Percentiles rank a stretch among this genome's conserved stretches.
Conservation (phyloP, 164 flowering plant species). For the Kalanchoe fedtschenkoi region DNA sequence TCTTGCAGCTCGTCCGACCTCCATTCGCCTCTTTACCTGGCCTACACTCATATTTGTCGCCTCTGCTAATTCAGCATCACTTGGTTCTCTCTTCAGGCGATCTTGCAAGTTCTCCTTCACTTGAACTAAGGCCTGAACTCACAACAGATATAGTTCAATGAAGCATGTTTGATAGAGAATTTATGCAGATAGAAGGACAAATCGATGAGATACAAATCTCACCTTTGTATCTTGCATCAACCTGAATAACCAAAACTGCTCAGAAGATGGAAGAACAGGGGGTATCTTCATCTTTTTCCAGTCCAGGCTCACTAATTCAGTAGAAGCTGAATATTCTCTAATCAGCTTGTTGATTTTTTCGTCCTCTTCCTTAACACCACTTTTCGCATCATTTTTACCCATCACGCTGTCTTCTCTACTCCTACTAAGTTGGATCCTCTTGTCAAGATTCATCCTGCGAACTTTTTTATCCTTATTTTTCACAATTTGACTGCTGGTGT, state of each 20-base stretch:
- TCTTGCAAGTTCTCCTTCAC: conserved; percentile 43
- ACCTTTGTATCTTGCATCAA: conserved; percentile 95
- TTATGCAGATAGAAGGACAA: not conserved
- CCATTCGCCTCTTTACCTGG: conserved; percentile 43
- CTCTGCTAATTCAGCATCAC: conserved; percentile 59
- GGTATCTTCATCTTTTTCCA: conserved; percentile 99
- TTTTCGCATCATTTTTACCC: conserved; percentile 12
- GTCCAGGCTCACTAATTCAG: conserved; percentile 62
- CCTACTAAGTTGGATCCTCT: conserved; percentile 48
- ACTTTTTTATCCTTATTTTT: conserved; percentile 31
- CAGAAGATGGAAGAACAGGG: conserved; percentile 78
- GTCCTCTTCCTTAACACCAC: conserved; percentile 18
- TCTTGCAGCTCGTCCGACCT: conserved; percentile 79
- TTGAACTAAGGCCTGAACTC: conserved; percentile 44
- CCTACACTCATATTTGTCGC: conserved; percentile 39
- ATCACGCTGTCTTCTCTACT: conserved; percentile 21
- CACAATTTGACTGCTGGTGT: conserved; percentile 23
- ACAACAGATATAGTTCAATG: not conserved
- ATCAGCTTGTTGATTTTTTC: conserved; percentile 54
- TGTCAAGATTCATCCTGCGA: conserved; percentile 63
- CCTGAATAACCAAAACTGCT: conserved; percentile 78
- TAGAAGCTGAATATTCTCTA: conserved; percentile 59
- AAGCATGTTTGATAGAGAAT: not conserved
- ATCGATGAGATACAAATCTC: conserved; percentile 1
- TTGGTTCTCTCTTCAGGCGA: conserved; percentile 50